phyloP scores from a whole-genome alignment of 2,329 filamentous ascomycete species.

The Pyricularia sp. region DNA sequence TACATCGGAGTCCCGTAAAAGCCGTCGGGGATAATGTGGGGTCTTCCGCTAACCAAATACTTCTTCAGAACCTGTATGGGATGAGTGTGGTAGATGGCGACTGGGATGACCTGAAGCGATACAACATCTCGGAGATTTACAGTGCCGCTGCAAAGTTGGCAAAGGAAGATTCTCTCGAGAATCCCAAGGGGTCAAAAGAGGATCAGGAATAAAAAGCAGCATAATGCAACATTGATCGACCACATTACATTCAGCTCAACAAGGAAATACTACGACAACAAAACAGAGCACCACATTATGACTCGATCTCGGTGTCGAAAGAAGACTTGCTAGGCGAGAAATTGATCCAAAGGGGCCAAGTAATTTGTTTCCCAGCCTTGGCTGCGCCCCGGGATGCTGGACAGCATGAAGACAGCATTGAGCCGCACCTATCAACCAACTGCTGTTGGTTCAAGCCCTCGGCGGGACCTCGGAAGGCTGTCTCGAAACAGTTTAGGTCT shows the following conservation, averaged over 20 bases:
- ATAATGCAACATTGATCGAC: neutral
- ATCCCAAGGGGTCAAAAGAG: neutral
- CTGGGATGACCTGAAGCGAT: constrained; percentile 67
- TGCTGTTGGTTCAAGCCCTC: neutral
- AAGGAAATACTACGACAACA: neutral
- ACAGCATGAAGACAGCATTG: neutral
- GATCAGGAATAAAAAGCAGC: neutral
- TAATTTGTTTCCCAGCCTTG: neutral
- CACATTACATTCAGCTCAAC: neutral
- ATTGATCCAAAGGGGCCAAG: neutral
- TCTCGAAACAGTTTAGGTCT: neutral
- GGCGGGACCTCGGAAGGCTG: neutral
- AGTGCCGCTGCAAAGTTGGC: constrained; percentile 21
- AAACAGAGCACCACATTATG: neutral
- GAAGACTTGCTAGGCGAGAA: neutral
- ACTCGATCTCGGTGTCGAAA: neutral
- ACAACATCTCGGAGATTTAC: constrained; percentile 70
- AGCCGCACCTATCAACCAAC: neutral
- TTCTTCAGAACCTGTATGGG: constrained; percentile 57
- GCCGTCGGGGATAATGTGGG: neutral
- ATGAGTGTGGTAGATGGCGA: constrained; percentile 70
- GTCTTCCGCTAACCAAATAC: neutral
- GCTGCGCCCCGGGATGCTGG: neutral
- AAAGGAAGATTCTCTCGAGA: neutral
- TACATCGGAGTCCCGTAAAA: neutral